These are phyloP conservation scores for Colletotrichum sp. DNA, from an alignment of 2,329 filamentous ascomycete species.

Conservation along the genomic window DNA sequence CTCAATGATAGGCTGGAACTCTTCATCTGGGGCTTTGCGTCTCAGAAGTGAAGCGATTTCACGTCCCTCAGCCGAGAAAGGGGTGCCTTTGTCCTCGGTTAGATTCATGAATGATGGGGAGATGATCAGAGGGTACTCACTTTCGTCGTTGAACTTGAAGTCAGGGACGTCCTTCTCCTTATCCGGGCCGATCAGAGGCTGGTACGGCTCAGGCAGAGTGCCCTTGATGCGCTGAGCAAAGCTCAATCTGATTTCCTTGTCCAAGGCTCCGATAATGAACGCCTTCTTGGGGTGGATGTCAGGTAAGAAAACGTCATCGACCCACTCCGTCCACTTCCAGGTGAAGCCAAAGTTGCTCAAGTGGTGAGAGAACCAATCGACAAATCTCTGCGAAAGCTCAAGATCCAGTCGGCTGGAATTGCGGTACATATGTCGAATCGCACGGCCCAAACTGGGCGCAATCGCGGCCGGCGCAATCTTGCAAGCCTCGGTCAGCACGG, in stretches of 20 bases:
- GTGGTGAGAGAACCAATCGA: constrained; percentile 98
- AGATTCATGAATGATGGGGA: constrained; percentile 11
- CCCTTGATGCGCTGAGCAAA: constrained; percentile 97
- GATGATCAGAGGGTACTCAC: constrained; percentile 51
- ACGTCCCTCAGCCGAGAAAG: constrained; percentile 84
- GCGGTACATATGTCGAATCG: constrained; percentile 89
- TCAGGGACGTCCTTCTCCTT: constrained; percentile 96
- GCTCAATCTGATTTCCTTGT: constrained; percentile 96
- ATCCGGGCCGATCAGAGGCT: constrained; percentile 78
- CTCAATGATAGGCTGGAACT: constrained; percentile 82
- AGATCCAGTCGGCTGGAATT: constrained; percentile 84
- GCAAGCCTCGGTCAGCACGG: constrained; percentile 91
- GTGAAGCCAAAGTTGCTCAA: constrained; percentile 99
- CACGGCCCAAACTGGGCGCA: constrained; percentile 89
- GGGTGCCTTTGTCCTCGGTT: constrained; percentile 60
- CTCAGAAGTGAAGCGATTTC: constrained; percentile 80
- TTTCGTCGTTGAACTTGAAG: constrained; percentile 84
- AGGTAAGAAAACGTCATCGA: constrained; percentile 80
- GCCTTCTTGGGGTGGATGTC: constrained; percentile 87
- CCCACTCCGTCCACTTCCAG: constrained; percentile 99
- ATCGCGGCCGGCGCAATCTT: constrained; percentile 97
- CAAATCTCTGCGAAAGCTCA: constrained; percentile 84
- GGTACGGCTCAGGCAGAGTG: constrained; percentile 85
- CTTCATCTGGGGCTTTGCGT: constrained; percentile 84
- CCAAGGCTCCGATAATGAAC: constrained; percentile 87